Conservation (phyloP, 2,329 filamentous ascomycete genomes). For the Bipolaris victoriae region DNA sequence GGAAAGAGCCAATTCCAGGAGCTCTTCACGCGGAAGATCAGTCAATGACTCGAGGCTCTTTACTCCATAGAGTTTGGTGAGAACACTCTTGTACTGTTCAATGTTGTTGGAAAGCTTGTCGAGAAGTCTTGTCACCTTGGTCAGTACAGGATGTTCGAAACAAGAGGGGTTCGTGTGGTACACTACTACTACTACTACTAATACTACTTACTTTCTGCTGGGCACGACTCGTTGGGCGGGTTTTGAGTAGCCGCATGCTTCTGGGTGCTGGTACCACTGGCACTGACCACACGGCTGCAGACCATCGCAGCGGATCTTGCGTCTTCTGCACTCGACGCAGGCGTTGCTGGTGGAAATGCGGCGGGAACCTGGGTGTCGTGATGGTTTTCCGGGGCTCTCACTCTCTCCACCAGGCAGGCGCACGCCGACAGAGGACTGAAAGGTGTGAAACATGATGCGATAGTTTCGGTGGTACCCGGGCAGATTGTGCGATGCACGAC, state of each 20-base stretch:
- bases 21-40: slow-evolving; percentile 51
- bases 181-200: slow-evolving; percentile 19
- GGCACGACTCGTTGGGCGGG: slow-evolving; percentile 77
- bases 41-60: slow-evolving; percentile 51
- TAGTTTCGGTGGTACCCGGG: slow-evolving; percentile 4
- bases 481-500: slow-evolving; percentile 2
- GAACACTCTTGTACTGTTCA: slow-evolving; percentile 54
- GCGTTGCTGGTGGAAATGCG: slow-evolving; percentile 63
- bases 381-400: slow-evolving; percentile 44
- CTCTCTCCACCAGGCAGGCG: slow-evolving; percentile 43
- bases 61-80: slow-evolving; percentile 52
- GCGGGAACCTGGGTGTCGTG: slow-evolving; percentile 47
- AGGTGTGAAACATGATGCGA: slow-evolving; percentile 54
- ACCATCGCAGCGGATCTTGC: slow-evolving; percentile 85
- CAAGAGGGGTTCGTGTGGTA: neutral
- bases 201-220: slow-evolving; percentile 70
- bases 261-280: slow-evolving; percentile 78
- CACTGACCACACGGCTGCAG: slow-evolving; percentile 83
- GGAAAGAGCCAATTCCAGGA: slow-evolving; percentile 54
- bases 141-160: slow-evolving; percentile 54
- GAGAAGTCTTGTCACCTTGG: slow-evolving; percentile 60
- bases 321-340: slow-evolving; percentile 77
- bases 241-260: slow-evolving; percentile 81
- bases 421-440: slow-evolving; percentile 47
- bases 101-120: slow-evolving; percentile 60